Conservation (phyloP, 768 basidiomycete genomes). For the Neoboletus brunneissimus region DNA sequence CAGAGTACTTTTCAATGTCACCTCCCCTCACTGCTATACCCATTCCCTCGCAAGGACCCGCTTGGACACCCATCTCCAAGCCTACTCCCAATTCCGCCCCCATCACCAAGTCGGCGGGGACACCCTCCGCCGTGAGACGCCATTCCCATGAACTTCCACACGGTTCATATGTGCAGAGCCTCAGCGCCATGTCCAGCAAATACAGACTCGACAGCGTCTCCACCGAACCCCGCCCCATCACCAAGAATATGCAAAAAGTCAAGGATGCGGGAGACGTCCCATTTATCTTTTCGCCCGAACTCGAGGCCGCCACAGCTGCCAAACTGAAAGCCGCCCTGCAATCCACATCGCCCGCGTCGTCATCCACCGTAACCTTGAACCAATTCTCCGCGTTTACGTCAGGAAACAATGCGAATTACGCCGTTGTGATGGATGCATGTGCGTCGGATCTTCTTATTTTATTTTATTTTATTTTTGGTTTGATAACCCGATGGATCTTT, state of each 20-base stretch:
- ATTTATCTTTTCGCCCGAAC: slow-evolving; percentile 32
- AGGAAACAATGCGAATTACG: slow-evolving; percentile 15
- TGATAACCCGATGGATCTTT: neutral
- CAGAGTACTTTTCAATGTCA: slow-evolving; percentile 13
- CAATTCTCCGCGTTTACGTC: slow-evolving; percentile 23
- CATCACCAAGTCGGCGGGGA: slow-evolving; percentile 5
- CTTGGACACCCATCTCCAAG: slow-evolving; percentile 14
- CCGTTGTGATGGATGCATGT: slow-evolving; percentile 25
- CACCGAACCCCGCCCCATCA: slow-evolving; percentile 6
- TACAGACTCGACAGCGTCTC: slow-evolving; percentile 20
- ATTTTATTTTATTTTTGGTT: slow-evolving; percentile 2
- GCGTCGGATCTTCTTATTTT: slow-evolving; percentile 20
- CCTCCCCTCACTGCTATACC: slow-evolving; percentile 9
- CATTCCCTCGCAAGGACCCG: slow-evolving; percentile 12
- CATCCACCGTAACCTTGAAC: neutral
- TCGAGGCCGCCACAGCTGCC: slow-evolving; percentile 30
- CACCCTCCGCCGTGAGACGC: slow-evolving; percentile 7
- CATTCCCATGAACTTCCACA: slow-evolving; percentile 24
- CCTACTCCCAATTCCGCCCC: neutral
- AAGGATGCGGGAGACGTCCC: slow-evolving; percentile 33
- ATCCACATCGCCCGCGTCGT: slow-evolving; percentile 9
- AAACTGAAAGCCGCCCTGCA: slow-evolving; percentile 28
- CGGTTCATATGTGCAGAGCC: slow-evolving; percentile 18
- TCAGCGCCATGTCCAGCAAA: slow-evolving; percentile 25
- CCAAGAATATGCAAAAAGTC: slow-evolving; percentile 19